These are phyloP conservation scores for Hypoxylon fuscum DNA, from an alignment of 495 filamentous ascomycete genomes.

Conservation along the genomic window DNA sequence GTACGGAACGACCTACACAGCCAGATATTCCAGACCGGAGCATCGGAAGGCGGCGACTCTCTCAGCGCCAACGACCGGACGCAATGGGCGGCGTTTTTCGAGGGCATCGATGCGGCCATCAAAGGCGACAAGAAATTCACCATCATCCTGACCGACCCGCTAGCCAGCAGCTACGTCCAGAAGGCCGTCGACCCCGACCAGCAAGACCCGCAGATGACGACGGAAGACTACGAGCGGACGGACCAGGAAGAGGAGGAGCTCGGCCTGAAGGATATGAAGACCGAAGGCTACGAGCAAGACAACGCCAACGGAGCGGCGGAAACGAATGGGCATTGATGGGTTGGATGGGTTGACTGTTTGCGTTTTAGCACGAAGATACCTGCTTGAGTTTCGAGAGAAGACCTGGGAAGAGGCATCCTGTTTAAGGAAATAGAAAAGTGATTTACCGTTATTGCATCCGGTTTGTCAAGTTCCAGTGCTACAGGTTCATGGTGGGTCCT, in stretches of 20 bases:
- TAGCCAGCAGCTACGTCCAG: slow-evolving; percentile 93
- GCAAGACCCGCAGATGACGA: slow-evolving; percentile 79
- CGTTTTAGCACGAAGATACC: slow-evolving; percentile 33
- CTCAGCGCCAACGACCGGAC: slow-evolving; percentile 67
- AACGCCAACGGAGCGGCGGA: slow-evolving; percentile 23
- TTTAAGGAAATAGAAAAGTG: slow-evolving; percentile 17
- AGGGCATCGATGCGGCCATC: slow-evolving; percentile 77
- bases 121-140: slow-evolving; percentile 82
- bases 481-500: background rate
- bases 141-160: slow-evolving; percentile 85
- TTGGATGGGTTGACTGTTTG: slow-evolving; percentile 4
- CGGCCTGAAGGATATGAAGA: slow-evolving; percentile 90
- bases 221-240: slow-evolving; percentile 87
- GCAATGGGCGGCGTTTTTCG: slow-evolving; percentile 85
- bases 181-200: slow-evolving; percentile 75
- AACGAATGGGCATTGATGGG: slow-evolving; percentile 10
- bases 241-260: slow-evolving; percentile 91
- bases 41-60: slow-evolving; percentile 71
- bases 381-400: slow-evolving; percentile 10
- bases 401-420: slow-evolving; percentile 1
- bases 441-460: background rate
- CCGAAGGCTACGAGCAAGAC: slow-evolving; percentile 80
- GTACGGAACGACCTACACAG: slow-evolving; percentile 86
- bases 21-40: slow-evolving; percentile 82
- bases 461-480: background rate